Percentiles rank a stretch among this genome's conserved stretches.
These are phyloP conservation scores for Alternaria sp. DNA, from an alignment of 2,329 filamentous ascomycete species.

Conservation along the genomic window DNA sequence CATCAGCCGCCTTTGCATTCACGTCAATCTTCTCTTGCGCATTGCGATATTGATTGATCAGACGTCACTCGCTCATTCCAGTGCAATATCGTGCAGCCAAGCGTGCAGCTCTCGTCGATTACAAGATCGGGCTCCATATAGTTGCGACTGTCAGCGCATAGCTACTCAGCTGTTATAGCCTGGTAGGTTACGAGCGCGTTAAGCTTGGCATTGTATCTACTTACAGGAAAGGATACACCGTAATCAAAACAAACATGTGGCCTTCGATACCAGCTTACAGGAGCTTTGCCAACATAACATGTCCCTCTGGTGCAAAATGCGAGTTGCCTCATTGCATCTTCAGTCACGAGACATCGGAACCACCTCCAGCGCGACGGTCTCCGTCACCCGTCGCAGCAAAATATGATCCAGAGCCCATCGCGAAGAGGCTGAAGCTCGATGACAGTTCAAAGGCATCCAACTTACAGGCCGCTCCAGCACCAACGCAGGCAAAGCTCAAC, in stretches of 20 bases:
- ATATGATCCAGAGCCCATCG: slow-evolving; percentile 22
- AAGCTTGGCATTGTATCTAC: slow-evolving; percentile 11
- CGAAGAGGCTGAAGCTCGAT: slow-evolving; percentile 46
- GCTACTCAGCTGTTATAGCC: not conserved
- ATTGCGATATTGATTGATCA: not conserved
- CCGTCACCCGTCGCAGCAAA: slow-evolving; percentile 5
- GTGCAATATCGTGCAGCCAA: not conserved
- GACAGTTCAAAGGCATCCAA: slow-evolving; percentile 22
- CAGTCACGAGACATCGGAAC: slow-evolving; percentile 55
- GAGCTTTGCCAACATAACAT: slow-evolving; percentile 48
- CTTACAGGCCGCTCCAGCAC: slow-evolving; percentile 1
- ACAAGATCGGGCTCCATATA: not conserved
- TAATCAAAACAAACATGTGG: slow-evolving; percentile 35
- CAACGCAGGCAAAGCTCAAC: slow-evolving; percentile 15
- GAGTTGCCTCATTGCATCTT: slow-evolving; percentile 67
- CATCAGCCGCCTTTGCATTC: slow-evolving; percentile 4
- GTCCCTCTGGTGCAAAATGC: slow-evolving; percentile 62
- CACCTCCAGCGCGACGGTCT: slow-evolving; percentile 7
- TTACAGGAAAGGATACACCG: slow-evolving; percentile 16
- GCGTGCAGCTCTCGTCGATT: not conserved
- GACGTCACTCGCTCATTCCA: not conserved
- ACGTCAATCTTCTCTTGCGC: not conserved
- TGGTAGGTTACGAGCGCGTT: slow-evolving; percentile 22
- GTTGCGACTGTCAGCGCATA: not conserved
- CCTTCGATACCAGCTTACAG: slow-evolving; percentile 38